phyloP scores from a whole-genome alignment of 2,329 filamentous ascomycete genomes.

The Hypomyces perniciosus region DNA sequence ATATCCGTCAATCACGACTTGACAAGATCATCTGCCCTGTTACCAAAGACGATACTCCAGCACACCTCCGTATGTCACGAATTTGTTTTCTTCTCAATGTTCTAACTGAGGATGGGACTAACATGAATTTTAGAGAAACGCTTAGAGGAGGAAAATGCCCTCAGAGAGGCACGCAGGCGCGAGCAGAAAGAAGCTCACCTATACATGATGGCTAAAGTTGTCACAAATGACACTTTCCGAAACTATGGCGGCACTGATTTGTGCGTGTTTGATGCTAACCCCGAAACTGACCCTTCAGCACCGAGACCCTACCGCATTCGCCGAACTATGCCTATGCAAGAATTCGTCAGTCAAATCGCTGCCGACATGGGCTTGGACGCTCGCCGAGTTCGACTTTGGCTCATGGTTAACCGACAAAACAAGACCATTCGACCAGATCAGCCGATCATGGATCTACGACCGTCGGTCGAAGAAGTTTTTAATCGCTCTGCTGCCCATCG shows the following conservation, averaged over 20 bases:
- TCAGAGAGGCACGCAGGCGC: conserved; percentile 70
- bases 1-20: conserved; percentile 81
- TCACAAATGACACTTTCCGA: conserved; percentile 76
- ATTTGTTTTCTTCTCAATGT: neutral
- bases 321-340: conserved; percentile 66
- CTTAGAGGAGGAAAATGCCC: conserved; percentile 74
- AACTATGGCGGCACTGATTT: conserved; percentile 81
- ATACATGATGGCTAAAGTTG: conserved; percentile 77
- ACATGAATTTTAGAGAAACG: conserved; percentile 49
- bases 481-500: conserved; percentile 49
- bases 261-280: conserved; percentile 57
- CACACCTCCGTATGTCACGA: conserved; percentile 62
- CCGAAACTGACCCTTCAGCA: conserved; percentile 61
- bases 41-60: conserved; percentile 70
- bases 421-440: conserved; percentile 91
- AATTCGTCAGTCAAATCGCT: conserved; percentile 67
- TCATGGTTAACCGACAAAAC: conserved; percentile 98
- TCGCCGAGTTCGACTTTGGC: conserved; percentile 75
- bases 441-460: conserved; percentile 69
- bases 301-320: conserved; percentile 69
- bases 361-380: conserved; percentile 62
- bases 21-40: conserved; percentile 76
- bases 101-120: conserved; percentile 8
- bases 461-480: conserved; percentile 68
- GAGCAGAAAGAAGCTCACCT: conserved; percentile 93